Evolutionary conservation across 495 filamentous ascomycete genomes (phyloP).

Genomic region (Cercophora scortea): DNA sequence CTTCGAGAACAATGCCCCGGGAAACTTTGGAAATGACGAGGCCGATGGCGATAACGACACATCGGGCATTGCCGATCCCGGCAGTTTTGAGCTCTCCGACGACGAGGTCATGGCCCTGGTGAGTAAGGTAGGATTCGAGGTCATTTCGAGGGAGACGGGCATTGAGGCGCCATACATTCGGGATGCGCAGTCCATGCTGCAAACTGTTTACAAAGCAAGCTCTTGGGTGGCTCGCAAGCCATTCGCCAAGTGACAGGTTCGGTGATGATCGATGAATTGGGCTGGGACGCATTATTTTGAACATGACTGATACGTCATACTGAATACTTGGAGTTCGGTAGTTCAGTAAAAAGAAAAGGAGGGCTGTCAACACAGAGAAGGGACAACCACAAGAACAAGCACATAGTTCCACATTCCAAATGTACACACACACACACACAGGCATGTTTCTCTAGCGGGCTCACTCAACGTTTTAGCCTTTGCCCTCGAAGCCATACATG

Average conservation of each 20-base stretch:
- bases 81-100: slow-evolving; percentile 77
- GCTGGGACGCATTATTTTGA: too few species aligned
- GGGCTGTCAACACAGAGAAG: too few species aligned
- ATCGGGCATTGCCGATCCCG: slow-evolving; percentile 64
- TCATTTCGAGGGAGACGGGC: slow-evolving; percentile 51
- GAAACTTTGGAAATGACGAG: slow-evolving; percentile 30
- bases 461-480: too few species aligned
- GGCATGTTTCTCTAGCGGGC: too few species aligned
- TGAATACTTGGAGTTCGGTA: too few species aligned
- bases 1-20: slow-evolving; percentile 53
- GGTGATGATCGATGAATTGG: too few species aligned
- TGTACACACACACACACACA: too few species aligned
- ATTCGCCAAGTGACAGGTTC: not conserved
- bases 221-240: slow-evolving; percentile 80
- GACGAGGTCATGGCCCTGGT: slow-evolving; percentile 78
- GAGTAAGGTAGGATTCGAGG: slow-evolving; percentile 64
- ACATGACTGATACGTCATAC: too few species aligned
- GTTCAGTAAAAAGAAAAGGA: too few species aligned
- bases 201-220: slow-evolving; percentile 67
- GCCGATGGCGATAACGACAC: slow-evolving; percentile 37
- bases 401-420: too few species aligned
- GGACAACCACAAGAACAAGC: too few species aligned
- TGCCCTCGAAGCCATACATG: too few species aligned
- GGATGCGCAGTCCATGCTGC: slow-evolving; percentile 75
- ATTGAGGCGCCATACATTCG: slow-evolving; percentile 72